Base-by-base conservation (phyloP, 345 rosid species). In the Erucastrum elatum region DNA sequence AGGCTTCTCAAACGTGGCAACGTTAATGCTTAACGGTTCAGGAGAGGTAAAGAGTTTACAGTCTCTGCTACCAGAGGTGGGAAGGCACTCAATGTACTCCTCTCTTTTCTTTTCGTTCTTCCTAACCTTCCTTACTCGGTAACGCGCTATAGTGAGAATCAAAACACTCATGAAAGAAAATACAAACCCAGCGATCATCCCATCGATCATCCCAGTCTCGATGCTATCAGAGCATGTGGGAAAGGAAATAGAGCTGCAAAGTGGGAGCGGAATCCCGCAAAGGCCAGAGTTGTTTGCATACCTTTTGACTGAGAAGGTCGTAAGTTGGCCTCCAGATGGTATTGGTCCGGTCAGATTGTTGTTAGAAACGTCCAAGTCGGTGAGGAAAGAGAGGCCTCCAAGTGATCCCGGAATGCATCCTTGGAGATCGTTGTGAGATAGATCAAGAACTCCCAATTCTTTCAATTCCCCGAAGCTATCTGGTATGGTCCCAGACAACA, bases 1-100 rank as follows among this genome's bases (percentile, higher is more conserved):
- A 83, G 93, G 97, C 82, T 92, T 94, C 77, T 92, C 98, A 41
- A 94, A 94, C 8, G 97, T 83, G 44, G 95, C 85, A 10, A 91
- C 89, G 64, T 85, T 88, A 77, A 92, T 94, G 86, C 97, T 94
- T 73, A 88, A 80, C 13, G 97, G 92, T 76, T 94, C 98, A 1
- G 83, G 86, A 11, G 84, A 83, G 30, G 91, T 81, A 0, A 91
- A 87, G 31, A 90, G 81, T 86, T 86, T 89, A 97, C 97, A 92
- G 75, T 81, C 84, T 7, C 89, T 84, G 73, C 85, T 86, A 9
- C 82, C 85, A 8, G 91, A 84, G 67, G 94, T 94, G 0, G 98
- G 85, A 44, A 89, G 92, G 4, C 96, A 80, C 68, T 71, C 77
- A 37, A 86, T 88, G 30, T 92, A 94, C 2, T 86, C 81, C 56